Evolutionary conservation across 1,139 yeast species (phyloP), one percentile per base, ranked within the genome.

Genomic region (Taphrina sp.): DNA sequence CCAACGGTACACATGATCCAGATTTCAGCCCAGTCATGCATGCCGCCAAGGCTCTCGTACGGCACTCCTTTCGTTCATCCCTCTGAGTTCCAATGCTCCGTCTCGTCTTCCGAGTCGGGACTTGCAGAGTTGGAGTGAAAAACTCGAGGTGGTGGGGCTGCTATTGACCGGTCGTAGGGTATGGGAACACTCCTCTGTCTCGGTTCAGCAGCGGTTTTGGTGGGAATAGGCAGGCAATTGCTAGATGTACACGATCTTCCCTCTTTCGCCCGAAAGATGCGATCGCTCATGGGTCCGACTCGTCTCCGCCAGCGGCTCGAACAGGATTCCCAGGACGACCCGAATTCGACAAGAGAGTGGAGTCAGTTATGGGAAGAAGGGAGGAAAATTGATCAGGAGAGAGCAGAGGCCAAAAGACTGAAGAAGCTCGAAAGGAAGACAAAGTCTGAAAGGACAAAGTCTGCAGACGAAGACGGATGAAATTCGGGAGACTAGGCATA

Each of bases 1-100:
- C 46, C 22, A 49, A 49, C 33, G 31, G 24, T 2, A 39, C 14
- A 16, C 34, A 31, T 31, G 54, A 49, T 39, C 54, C 46, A 4
- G 2, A 7, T 46, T 49, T 49, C 28, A 49, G 46, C 17, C 54
- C 54, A 3, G 54, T 49, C 39, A 23, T 49, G n/a, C 54, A 49
- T 20, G 54, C 54, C 12, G 54, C 54, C 7, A 41, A 49, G 17
- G 54, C 54, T 10, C 39, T 49, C 26, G 54, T 43, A 12, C 14
- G 38, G 14, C 8, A 5, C 35, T 28, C 35, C 24, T 23, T 12
- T 14, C 8, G n/a, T n/a, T n/a, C n/a, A n/a, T n/a, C n/a, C n/a
- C n/a, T n/a, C n/a, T n/a, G n/a, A n/a, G n/a, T n/a, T n/a, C n/a
- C n/a, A n/a, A n/a, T n/a, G n/a, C n/a, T n/a, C n/a, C n/a, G n/a